Conservation (phyloP, 2,329 filamentous ascomycete genomes). For the Cadophora gregata region DNA sequence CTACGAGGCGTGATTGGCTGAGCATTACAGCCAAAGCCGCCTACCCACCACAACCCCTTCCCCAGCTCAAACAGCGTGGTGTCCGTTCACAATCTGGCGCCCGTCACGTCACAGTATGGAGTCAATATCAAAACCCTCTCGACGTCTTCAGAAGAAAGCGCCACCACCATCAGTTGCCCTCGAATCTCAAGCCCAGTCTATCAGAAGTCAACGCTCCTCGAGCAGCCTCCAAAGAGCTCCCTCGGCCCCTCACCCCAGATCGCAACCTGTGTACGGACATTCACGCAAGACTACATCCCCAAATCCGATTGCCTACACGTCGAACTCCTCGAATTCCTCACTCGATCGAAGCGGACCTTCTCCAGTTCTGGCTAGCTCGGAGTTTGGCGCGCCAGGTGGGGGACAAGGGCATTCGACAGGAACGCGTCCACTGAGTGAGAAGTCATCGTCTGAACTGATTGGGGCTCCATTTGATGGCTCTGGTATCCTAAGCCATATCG, state of each 20-base stretch:
- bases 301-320: slow-evolving; percentile 52
- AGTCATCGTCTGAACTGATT: slow-evolving; percentile 63
- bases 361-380: slow-evolving; percentile 39
- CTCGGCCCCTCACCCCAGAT: slow-evolving; percentile 57
- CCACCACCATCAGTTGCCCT: slow-evolving; percentile 54
- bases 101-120: slow-evolving; percentile 34
- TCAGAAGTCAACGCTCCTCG: slow-evolving; percentile 68
- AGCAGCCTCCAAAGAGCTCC: slow-evolving; percentile 66
- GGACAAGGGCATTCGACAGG: slow-evolving; percentile 33
- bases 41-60: slow-evolving; percentile 8
- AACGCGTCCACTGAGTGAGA: slow-evolving; percentile 50
- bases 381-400: slow-evolving; percentile 36
- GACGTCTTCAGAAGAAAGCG: slow-evolving; percentile 70
- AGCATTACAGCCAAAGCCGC: neutral
- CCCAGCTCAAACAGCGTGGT: slow-evolving; percentile 18
- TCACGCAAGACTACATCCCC: slow-evolving; percentile 51
- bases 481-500: slow-evolving; percentile 65
- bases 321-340: slow-evolving; percentile 44
- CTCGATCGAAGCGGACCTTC: slow-evolving; percentile 43
- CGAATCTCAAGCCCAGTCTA: slow-evolving; percentile 55
- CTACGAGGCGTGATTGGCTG: slow-evolving; percentile 7
- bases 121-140: slow-evolving; percentile 46
- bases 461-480: slow-evolving; percentile 70
- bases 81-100: slow-evolving; percentile 17
- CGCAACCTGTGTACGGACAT: slow-evolving; percentile 38